These are phyloP conservation scores for Fusarium graminum DNA, from an alignment of 2,329 filamentous ascomycete species.

Conservation along the genomic window DNA sequence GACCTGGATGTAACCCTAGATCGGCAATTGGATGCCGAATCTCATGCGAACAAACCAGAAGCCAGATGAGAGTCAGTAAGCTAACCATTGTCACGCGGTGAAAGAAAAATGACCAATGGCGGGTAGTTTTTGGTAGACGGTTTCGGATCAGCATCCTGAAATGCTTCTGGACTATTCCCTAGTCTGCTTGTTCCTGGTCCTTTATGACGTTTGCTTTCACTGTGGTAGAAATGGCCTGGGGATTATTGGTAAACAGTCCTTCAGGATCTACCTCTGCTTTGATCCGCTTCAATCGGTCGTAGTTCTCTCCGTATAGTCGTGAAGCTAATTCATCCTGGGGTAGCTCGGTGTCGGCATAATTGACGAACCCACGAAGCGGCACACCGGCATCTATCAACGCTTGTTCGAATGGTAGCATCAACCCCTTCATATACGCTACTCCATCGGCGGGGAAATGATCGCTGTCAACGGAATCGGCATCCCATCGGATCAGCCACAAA, in stretches of 20 bases:
- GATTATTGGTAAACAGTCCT: constrained; percentile 33
- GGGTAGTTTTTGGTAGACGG: rapidly evolving
- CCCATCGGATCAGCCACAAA: constrained; percentile 41
- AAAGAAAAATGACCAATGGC: constrained; percentile 1
- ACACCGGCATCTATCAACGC: constrained; percentile 22
- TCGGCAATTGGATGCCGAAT: constrained; percentile 24
- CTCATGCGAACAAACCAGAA: constrained; percentile 27
- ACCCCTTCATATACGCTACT: constrained; percentile 25
- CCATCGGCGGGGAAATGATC: constrained; percentile 35
- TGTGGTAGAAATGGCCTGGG: constrained; percentile 25
- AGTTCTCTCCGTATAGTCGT: constrained; percentile 39
- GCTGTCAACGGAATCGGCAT: constrained; percentile 21
- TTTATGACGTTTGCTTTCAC: not conserved
- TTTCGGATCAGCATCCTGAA: not conserved
- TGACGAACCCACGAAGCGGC: constrained; percentile 36
- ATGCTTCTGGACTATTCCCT: not conserved
- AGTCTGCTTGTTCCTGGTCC: not conserved
- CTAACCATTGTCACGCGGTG: not conserved
- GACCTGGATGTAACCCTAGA: constrained; percentile 15
- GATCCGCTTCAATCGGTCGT: constrained; percentile 28
- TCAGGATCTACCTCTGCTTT: constrained; percentile 32
- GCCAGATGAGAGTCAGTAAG: not conserved
- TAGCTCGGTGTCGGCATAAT: constrained; percentile 42
- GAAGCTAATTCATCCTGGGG: constrained; percentile 31
- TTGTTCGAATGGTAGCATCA: constrained; percentile 38